Evolutionary conservation across 1,139 yeast genomes (phyloP), one percentile per base, ranked within the genome.

Genomic region (Sugiyamaella sp.): DNA sequence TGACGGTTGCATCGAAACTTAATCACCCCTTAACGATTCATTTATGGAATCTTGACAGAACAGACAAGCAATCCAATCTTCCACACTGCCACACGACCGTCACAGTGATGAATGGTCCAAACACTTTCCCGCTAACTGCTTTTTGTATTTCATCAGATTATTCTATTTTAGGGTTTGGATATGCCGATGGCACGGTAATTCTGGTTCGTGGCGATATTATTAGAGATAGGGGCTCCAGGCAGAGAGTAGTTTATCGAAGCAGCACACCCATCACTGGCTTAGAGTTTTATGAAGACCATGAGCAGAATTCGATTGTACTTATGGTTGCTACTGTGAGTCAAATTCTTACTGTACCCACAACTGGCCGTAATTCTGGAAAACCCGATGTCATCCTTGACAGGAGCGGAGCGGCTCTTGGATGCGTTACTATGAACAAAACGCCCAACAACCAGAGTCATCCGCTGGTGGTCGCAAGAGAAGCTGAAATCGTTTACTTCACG

Each of bases 211-310:
- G 99, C 4, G 99, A 93, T 68, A 71, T 95, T 44, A 64, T 88
- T 1, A 81, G 93, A 61, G 99, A 95, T 65, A 73, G 97, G 56
- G 99, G 99, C 0, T 83, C 96, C 3, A 81, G 93, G 59, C 98
- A 91, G 65, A 74, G 98, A 33, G 70, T 86, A 0, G 82, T 91
- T 0, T 89, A 83, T 64, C 88, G 86, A 59, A 79, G 84, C 16
- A 21, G 59, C 1, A 95, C 89, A 51, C 96, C 98, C 0, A 79
- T 95, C 22, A 91, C 99, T 0, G 88, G 90, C 0, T 71, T 93
- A 1, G 76, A 80, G 35, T 81, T 86, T 61, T 74, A 76, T 56
- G 80, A 76, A 43, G 74, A 74, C 19, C 60, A 66, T 22, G 63
- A 64, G 42, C 60, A 63, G 44, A 21, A 32, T 2, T 19, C 40